Evolutionary conservation across 495 filamentous ascomycete species (phyloP), one percentile per base, ranked within the genome.

Genomic region (Pseudotulostoma volvatum): DNA sequence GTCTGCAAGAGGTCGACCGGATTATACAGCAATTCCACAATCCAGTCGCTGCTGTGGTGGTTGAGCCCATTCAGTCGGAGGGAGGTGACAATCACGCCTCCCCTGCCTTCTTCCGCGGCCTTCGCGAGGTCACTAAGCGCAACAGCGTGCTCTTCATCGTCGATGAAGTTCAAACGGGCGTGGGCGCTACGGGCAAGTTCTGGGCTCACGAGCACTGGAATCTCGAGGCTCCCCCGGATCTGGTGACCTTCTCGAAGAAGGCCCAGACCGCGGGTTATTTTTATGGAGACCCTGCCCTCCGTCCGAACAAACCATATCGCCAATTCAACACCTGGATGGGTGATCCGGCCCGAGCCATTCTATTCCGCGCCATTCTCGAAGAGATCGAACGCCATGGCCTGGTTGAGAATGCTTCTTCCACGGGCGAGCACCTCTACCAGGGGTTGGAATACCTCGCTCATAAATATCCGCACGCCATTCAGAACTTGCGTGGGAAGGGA

Each of bases 241-340:
- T 97, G 77, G 90, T 97, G 21, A 96, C 90, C 18, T 97, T 97
- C 67, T 81, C 74, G 53, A 97, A 97, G 76, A 97, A 97, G 69
- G 92, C 90, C 15, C 90, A 97, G 67, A 87, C 92, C 5, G 90
- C 90, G 20, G 90, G 90, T 21, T 97, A 92, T 72, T 97, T 93
- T 68, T 97, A 73, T 53, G 84, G 85, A 19, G 81, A 93, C 67
- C 73, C 74, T 13, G 72, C 79, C 34, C 70, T 97, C 42, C 71
- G 87, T n/a, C 90, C 90, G 35, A 95, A 94, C 67, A 88, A 88
- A 71, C 85, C 90, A n/a, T 96, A 95, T 71, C 77, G 90, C 36
- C 90, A 97, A 63, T 97, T 96, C 67, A 97, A 97, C 65, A 97
- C 92, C 42, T 97, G 90, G 90, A 95, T 97, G 87, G 90, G 90